Percentiles rank a stretch among this genome's conserved stretches.
Conservation (phyloP, 2,329 filamentous ascomycete genomes). For the Alternaria triticina region DNA sequence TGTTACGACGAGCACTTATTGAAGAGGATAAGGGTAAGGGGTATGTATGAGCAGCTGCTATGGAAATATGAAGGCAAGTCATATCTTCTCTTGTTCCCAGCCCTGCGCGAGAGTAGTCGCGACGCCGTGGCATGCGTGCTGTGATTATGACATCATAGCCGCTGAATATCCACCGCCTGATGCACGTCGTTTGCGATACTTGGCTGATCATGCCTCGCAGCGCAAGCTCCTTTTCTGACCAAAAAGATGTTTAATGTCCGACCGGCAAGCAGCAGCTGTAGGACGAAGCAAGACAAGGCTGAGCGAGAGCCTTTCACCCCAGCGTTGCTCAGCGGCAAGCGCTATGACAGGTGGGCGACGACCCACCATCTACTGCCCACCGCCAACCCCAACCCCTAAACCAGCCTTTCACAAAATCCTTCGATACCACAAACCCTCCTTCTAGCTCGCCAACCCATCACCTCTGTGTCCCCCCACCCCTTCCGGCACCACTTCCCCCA, state of each 20-base stretch:
- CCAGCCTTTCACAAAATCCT: background rate
- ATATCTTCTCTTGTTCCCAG: background rate
- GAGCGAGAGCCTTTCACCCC: background rate
- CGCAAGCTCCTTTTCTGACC: background rate
- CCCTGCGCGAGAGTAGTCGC: background rate
- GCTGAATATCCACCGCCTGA: background rate
- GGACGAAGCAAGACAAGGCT: background rate
- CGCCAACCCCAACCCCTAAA: background rate
- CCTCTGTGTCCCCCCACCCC: background rate
- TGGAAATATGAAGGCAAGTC: background rate
- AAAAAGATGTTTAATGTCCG: background rate
- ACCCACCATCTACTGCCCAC: background rate
- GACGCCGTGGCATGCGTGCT: background rate
- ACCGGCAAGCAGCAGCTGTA: background rate
- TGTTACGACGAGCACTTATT: conserved; percentile 17
- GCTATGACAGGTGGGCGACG: background rate
- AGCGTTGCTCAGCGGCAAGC: background rate
- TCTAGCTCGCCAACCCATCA: background rate
- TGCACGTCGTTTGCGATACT: background rate
- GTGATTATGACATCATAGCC: background rate
- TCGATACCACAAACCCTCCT: background rate
- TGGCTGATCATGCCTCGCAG: background rate
- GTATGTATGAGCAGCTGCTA: background rate
- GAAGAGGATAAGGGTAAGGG: background rate
- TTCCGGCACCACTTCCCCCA: background rate